Evolutionary conservation across 495 filamentous ascomycete genomes (phyloP), one percentile per base, ranked within the genome.

Genomic region (Xylaria grammica): DNA sequence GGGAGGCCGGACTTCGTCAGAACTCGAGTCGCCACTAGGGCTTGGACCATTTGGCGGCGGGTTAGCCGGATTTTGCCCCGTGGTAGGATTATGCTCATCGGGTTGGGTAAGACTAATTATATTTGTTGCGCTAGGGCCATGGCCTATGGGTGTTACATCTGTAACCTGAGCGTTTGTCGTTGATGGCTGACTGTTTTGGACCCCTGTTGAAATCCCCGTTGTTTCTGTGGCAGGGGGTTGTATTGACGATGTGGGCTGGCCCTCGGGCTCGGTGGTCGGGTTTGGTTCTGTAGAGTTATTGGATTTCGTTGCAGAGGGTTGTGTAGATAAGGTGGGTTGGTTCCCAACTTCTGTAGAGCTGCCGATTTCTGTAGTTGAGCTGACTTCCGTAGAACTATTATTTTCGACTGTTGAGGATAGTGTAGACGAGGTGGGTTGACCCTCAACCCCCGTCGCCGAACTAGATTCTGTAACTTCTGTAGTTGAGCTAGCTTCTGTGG

Each of bases 361-460:
- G n/a, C n/a, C n/a, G n/a, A n/a, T n/a, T n/a, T n/a, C n/a, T n/a
- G n/a, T n/a, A n/a, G n/a, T n/a, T n/a, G n/a, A n/a, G n/a, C n/a
- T n/a, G n/a, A n/a, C n/a, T n/a, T n/a, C n/a, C n/a, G n/a, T n/a
- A n/a, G n/a, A n/a, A n/a, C n/a, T n/a, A n/a, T n/a, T n/a, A n/a
- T n/a, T n/a, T n/a, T n/a, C n/a, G n/a, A n/a, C n/a, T n/a, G n/a
- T n/a, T n/a, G n/a, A n/a, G n/a, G n/a, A n/a, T n/a, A n/a, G n/a
- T n/a, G 13, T 56, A 56, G 32, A 27, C 32, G 53, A 56, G 36
- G 53, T 29, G 20, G 22, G 13, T 30, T 42, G 53, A 17, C 26
- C 26, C 17, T 11, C 4, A 36, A 54, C n/a, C 32, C 10, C 15
- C 2, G 30, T 54, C 13, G 51, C 8, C 15, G 19, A 36, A 19